phyloP scores from a whole-genome alignment of 2,329 filamentous ascomycete species.

The Xylariales sp. region DNA sequence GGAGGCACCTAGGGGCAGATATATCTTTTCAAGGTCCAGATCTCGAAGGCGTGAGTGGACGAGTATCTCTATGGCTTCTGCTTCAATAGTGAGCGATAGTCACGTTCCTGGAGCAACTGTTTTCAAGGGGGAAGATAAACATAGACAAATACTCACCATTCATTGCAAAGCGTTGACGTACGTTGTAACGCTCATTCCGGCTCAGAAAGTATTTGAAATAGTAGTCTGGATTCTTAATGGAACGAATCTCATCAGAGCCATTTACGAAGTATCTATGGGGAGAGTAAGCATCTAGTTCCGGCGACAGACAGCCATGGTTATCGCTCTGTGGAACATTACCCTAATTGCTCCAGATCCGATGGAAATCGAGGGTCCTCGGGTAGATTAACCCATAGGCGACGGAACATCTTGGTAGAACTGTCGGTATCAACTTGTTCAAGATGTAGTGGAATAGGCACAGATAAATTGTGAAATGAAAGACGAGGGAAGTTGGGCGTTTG shows the following conservation, averaged over 20 bases:
- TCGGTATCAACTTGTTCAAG: not conserved
- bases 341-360: constrained; percentile 63
- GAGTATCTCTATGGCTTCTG: constrained; percentile 59
- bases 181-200: constrained; percentile 73
- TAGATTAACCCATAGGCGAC: constrained; percentile 62
- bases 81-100: not conserved
- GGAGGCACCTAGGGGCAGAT: constrained; percentile 52
- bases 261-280: constrained; percentile 70
- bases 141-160: constrained; percentile 58
- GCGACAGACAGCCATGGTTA: too few relatives aligned
- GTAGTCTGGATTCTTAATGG: constrained; percentile 59
- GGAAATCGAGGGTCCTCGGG: constrained; percentile 67
- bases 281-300: constrained; percentile 1
- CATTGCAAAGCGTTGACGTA: constrained; percentile 68
- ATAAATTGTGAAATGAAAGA: not conserved
- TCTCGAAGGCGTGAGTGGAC: constrained; percentile 57
- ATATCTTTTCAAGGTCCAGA: constrained; percentile 55
- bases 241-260: constrained; percentile 68
- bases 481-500: not conserved
- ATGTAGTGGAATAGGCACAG: not conserved
- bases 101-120: too few relatives aligned
- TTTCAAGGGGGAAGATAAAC: too few relatives aligned
- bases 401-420: constrained; percentile 63
- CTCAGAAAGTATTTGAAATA: constrained; percentile 73
- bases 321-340: too few relatives aligned